Conservation (phyloP, 495 filamentous ascomycete genomes). For the Xylaria bambusicola region DNA sequence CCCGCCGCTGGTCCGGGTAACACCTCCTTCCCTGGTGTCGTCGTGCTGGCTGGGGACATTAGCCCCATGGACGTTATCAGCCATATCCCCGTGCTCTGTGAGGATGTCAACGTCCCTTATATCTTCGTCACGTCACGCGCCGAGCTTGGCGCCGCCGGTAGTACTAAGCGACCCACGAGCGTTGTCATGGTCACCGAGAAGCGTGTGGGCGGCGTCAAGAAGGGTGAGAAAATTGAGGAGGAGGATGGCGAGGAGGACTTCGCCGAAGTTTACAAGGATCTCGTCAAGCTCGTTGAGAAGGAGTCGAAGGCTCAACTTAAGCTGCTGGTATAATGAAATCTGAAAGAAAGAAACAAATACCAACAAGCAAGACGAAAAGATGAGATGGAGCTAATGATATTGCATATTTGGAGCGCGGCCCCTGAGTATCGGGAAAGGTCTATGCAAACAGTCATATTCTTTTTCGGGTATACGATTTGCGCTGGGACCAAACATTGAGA, state of each 20-base stretch:
- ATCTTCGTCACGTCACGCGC: slow-evolving; percentile 85
- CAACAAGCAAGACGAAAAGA: neutral
- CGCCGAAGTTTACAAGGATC: slow-evolving; percentile 68
- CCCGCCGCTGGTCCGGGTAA: slow-evolving; percentile 58
- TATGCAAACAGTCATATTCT: neutral
- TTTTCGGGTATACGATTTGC: neutral
- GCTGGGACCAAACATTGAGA: too few relatives aligned
- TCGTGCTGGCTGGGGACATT: slow-evolving; percentile 94
- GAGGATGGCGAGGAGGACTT: slow-evolving; percentile 65
- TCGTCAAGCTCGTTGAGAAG: slow-evolving; percentile 74
- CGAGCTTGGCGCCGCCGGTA: slow-evolving; percentile 86
- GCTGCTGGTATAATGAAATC: slow-evolving; percentile 18
- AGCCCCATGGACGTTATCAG: slow-evolving; percentile 96
- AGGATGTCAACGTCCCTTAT: slow-evolving; percentile 94
- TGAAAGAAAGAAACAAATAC: neutral
- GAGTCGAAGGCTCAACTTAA: slow-evolving; percentile 50
- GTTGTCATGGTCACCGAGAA: slow-evolving; percentile 80
- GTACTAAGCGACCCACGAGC: slow-evolving; percentile 92
- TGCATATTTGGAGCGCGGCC: slow-evolving; percentile 3
- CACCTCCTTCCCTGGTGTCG: slow-evolving; percentile 65
- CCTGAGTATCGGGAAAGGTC: neutral
- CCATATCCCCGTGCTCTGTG: slow-evolving; percentile 94
- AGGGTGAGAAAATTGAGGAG: slow-evolving; percentile 46
- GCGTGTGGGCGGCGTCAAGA: slow-evolving; percentile 46
- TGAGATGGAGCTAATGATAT: neutral